Base-by-base conservation (phyloP, 2,329 filamentous ascomycete genomes). In the Aspergillus sp. region DNA sequence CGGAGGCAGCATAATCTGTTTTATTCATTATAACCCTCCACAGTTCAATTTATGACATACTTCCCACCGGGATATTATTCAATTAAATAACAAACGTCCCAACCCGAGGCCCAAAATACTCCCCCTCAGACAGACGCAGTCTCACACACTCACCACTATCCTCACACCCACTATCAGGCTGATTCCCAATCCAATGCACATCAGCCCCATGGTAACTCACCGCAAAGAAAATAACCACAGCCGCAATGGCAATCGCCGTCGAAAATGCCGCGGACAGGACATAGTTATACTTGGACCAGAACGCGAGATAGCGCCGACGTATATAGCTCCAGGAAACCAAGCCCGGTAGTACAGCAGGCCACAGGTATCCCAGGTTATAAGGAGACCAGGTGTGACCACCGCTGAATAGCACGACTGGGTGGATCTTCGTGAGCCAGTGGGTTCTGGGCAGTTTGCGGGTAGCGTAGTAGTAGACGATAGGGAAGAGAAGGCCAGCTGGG, bases 161-260 rank as follows among this genome's bases (percentile, higher is more conserved):
- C 37, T 51, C 49, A 51, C 49, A 51, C 22, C 52, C 41, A 3
- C 8, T 48, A 5, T 48, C 44, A 5, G 34, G 22, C 8, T 12
- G 22, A 41, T 54, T 41, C 20, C 37, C 44, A 20, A 20, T 48
- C 52, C 44, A 54, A n/a, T 47, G 20, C 13, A 54, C 44, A 19
- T 40, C 30, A 11, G 15, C 30, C 4, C 49, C 49, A 42, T 51
- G 37, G 20, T 51, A 51, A 7, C 49, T 42, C 1, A 51, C 34
- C 5, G 63, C 64, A 54, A 75, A 74, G 62, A 75, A 74, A 24
- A 74, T 74, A 15, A 76, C 61, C 22, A 76, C 68, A 2, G 68
- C 68, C 1, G 71, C 69, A 15, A 76, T 64, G 15, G 73, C 73
- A 15, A 73, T 64, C 2, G 70, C 73, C 1, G 67, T 66, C 48